phyloP scores from a whole-genome alignment of 1,284 basidiomycete genomes.

The Rhodofomes roseus region DNA sequence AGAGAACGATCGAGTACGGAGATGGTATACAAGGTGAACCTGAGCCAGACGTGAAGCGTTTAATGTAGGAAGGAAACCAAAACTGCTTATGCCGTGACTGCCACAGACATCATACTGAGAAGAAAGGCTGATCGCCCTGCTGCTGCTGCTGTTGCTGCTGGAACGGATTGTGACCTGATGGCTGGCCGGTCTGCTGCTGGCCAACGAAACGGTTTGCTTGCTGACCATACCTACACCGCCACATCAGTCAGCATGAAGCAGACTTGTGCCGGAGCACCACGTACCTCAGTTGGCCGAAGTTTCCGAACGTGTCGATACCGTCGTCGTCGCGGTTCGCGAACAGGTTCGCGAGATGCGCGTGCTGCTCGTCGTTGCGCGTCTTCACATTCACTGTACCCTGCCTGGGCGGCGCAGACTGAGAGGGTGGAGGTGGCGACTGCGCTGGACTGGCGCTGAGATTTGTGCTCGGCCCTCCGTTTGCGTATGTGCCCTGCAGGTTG shows the following conservation, averaged over 20 bases:
- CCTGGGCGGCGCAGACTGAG: slow-evolving; percentile 26
- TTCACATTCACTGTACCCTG: slow-evolving; percentile 17
- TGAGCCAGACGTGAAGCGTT: neutral
- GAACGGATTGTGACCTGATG: slow-evolving; percentile 69
- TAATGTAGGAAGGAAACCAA: neutral
- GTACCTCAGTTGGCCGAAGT: slow-evolving; percentile 73
- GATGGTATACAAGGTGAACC: neutral
- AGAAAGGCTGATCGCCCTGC: slow-evolving; percentile 78
- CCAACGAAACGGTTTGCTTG: slow-evolving; percentile 53
- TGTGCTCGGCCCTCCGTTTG: slow-evolving; percentile 14
- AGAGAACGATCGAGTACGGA: neutral
- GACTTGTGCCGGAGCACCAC: slow-evolving; percentile 13
- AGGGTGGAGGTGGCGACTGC: slow-evolving; percentile 30
- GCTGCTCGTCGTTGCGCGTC: slow-evolving; percentile 46
- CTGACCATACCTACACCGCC: slow-evolving; percentile 55
- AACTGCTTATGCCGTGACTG: neutral
- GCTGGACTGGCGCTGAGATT: slow-evolving; percentile 6
- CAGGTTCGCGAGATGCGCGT: slow-evolving; percentile 73
- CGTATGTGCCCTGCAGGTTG: slow-evolving; percentile 64
- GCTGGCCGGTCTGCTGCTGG: slow-evolving; percentile 58
- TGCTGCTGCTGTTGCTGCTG: slow-evolving; percentile 55
- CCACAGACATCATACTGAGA: slow-evolving; percentile 52
- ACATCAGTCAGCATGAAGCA: neutral
- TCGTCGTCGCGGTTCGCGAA: slow-evolving; percentile 81
- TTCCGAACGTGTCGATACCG: slow-evolving; percentile 93